These are phyloP conservation scores for Cladosporium velox DNA, from an alignment of 2,329 filamentous ascomycete genomes.

Conservation along the genomic window DNA sequence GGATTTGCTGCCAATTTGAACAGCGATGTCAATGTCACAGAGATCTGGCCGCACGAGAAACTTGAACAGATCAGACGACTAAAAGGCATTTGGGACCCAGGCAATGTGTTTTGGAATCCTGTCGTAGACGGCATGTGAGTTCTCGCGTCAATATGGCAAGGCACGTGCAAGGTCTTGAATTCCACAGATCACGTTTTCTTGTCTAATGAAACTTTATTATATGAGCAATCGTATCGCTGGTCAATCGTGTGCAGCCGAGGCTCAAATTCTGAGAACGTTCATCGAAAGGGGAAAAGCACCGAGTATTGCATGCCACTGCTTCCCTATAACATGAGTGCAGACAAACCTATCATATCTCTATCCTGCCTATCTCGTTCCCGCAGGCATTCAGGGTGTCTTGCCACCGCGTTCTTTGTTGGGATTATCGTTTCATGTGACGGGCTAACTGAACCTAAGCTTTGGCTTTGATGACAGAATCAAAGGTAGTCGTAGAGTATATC, in stretches of 20 bases:
- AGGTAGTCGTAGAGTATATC: background rate
- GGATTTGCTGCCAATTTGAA: background rate
- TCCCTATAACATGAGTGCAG: too few relatives aligned
- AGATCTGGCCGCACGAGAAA: background rate
- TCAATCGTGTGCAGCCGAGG: background rate
- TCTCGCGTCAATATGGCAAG: background rate
- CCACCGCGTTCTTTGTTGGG: background rate
- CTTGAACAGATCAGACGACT: background rate
- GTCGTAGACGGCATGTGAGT: background rate
- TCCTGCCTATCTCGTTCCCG: background rate
- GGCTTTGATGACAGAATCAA: background rate
- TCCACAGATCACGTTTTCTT: background rate
- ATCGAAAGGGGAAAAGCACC: background rate
- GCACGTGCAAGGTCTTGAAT: background rate
- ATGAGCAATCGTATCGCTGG: background rate
- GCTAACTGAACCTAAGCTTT: background rate
- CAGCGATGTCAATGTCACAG: background rate
- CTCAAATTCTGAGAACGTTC: background rate
- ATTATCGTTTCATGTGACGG: background rate
- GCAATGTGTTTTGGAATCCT: background rate
- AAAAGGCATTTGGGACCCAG: background rate
- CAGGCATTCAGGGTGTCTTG: background rate
- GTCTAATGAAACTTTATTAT: background rate
- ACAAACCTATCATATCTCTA: background rate
- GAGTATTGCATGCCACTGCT: background rate